These are phyloP conservation scores for Alternaria alternata DNA, from an alignment of 2,329 filamentous ascomycete genomes.

Conservation along the genomic window DNA sequence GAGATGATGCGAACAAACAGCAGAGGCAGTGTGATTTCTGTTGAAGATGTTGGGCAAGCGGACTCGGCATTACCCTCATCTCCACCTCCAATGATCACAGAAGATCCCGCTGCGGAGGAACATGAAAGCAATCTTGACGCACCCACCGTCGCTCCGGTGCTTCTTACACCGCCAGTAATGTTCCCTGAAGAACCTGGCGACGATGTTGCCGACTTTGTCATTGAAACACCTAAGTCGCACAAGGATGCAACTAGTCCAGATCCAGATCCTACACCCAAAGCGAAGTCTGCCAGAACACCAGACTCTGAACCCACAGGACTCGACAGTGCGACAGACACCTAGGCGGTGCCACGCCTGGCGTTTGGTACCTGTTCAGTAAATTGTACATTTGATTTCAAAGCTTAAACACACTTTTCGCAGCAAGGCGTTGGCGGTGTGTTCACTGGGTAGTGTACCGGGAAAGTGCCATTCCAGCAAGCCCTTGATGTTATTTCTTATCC, in stretches of 20 bases:
- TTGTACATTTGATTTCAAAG: slow-evolving; percentile 19
- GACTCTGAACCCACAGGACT: slow-evolving; percentile 3
- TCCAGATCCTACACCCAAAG: slow-evolving; percentile 52
- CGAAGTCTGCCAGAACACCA: slow-evolving; percentile 13
- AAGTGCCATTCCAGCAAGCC: slow-evolving; percentile 18
- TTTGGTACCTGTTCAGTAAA: slow-evolving; percentile 6
- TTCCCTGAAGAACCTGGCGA: slow-evolving; percentile 57
- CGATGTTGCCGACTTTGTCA: slow-evolving; percentile 46
- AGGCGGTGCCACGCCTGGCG: neutral
- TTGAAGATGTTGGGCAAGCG: slow-evolving; percentile 53
- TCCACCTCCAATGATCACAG: slow-evolving; percentile 53
- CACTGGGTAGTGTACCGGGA: slow-evolving; percentile 46
- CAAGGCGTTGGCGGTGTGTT: slow-evolving; percentile 49
- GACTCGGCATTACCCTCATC: slow-evolving; percentile 47
- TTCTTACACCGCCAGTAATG: slow-evolving; percentile 61
- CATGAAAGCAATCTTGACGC: slow-evolving; percentile 32
- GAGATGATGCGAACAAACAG: slow-evolving; percentile 99
- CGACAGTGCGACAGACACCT: slow-evolving; percentile 6
- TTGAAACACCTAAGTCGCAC: slow-evolving; percentile 52
- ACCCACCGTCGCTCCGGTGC: slow-evolving; percentile 39
- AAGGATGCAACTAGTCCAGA: slow-evolving; percentile 45
- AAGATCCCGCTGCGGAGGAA: slow-evolving; percentile 51
- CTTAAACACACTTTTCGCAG: slow-evolving; percentile 25
- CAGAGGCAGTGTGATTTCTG: slow-evolving; percentile 75
- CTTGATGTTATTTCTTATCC: neutral